Percentiles rank a stretch among this genome's conserved stretches.
Evolutionary conservation across 768 basidiomycete species (phyloP).

Genomic region (Cytidiella melzeri): DNA sequence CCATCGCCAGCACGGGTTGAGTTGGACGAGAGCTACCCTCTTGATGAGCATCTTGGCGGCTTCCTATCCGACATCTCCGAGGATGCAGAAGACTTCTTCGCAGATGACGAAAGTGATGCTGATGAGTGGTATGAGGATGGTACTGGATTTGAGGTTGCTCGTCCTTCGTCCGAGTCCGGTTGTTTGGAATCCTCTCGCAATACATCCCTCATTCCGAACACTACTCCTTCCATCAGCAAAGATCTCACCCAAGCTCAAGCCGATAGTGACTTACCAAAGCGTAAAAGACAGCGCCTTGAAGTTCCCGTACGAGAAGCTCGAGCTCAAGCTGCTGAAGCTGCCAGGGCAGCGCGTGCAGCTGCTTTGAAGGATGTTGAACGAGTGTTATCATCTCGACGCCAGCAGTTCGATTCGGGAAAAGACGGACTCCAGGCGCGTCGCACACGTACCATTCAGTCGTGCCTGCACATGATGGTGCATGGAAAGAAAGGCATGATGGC

Average conservation of each 20-base stretch:
- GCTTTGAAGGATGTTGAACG: background rate
- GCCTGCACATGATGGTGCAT: background rate
- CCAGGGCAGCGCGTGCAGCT: background rate
- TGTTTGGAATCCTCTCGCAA: no score
- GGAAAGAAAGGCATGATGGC: constrained; percentile 11
- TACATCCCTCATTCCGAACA: background rate
- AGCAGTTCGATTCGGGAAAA: constrained; percentile 9
- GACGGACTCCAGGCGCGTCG: constrained; percentile 20
- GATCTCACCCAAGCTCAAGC: background rate
- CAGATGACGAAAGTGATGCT: no score
- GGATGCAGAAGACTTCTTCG: no score
- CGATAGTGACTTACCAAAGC: background rate
- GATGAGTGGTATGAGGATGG: no score
- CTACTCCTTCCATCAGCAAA: no score
- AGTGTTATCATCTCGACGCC: background rate
- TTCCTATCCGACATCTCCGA: no score
- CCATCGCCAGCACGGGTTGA: no score
- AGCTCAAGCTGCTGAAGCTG: background rate
- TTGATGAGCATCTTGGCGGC: no score
- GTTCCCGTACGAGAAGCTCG: background rate
- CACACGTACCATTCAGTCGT: constrained; percentile 18
- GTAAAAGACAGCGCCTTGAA: background rate
- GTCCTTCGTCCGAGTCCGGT: no score
- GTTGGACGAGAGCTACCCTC: no score
- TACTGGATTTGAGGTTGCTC: no score